Evolutionary conservation across 1,284 basidiomycete species (phyloP).

Genomic region (Sporisorium scitamineum): DNA sequence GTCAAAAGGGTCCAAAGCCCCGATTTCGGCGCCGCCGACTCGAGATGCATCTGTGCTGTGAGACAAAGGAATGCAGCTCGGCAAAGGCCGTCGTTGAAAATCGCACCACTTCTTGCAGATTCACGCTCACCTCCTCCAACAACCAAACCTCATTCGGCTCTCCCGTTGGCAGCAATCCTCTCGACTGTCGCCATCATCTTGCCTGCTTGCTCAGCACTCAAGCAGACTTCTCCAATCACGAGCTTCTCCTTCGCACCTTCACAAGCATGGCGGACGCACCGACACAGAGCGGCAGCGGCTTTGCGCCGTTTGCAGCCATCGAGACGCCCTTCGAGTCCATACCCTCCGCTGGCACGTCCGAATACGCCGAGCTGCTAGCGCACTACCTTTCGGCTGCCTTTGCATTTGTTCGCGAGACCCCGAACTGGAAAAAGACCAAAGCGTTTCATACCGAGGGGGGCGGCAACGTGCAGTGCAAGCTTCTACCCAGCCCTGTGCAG

Average conservation of each 20-base stretch:
- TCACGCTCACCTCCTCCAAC: background rate
- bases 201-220: background rate
- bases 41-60: background rate
- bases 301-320: slow-evolving; percentile 28
- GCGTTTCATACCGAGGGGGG: slow-evolving; percentile 27
- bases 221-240: no score
- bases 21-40: background rate
- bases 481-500: slow-evolving; percentile 21
- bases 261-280: background rate
- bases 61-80: background rate
- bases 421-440: slow-evolving; percentile 42
- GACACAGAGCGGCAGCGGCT: slow-evolving; percentile 1
- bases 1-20: background rate
- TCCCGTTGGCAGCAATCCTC: background rate
- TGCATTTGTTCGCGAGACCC: slow-evolving; percentile 25
- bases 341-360: slow-evolving; percentile 36
- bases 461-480: slow-evolving; percentile 41
- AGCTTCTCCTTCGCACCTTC: background rate
- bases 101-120: background rate
- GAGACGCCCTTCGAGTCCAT: slow-evolving; percentile 39
- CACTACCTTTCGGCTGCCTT: slow-evolving; percentile 41
- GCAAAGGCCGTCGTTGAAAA: background rate
- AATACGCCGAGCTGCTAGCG: slow-evolving; percentile 39
- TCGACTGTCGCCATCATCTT: background rate
- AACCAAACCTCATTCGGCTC: background rate